phyloP scores from a whole-genome alignment of 495 filamentous ascomycete genomes.

The Baudoinia panamericana region DNA sequence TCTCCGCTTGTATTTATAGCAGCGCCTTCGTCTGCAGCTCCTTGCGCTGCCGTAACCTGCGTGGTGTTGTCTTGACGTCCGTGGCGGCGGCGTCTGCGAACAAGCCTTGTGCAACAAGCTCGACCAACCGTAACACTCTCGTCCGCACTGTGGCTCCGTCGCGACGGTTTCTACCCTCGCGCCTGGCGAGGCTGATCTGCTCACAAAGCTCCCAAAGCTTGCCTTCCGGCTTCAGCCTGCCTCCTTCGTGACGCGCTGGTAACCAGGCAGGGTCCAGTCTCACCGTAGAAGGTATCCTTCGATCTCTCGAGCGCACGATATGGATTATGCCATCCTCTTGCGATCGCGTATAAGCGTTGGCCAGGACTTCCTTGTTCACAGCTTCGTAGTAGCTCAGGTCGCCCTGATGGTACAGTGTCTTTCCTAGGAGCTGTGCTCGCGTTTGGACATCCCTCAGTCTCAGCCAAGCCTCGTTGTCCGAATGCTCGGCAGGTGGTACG shows the following conservation, averaged over 20 bases:
- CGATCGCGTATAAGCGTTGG: slow-evolving; percentile 79
- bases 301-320: slow-evolving; percentile 48
- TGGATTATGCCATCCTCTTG: slow-evolving; percentile 81
- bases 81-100: slow-evolving; percentile 26
- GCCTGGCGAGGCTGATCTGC: slow-evolving; percentile 62
- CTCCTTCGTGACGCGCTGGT: slow-evolving; percentile 51
- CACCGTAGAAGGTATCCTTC: slow-evolving; percentile 44
- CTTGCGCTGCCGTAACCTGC: slow-evolving; percentile 1
- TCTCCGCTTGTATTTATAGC: slow-evolving; percentile 6
- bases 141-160: slow-evolving; percentile 82
- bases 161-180: slow-evolving; percentile 88
- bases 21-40: slow-evolving; percentile 5
- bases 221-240: slow-evolving; percentile 52
- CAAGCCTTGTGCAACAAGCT: slow-evolving; percentile 41
- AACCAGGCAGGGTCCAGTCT: slow-evolving; percentile 66
- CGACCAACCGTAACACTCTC: slow-evolving; percentile 66
- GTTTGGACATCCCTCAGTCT: slow-evolving; percentile 64
- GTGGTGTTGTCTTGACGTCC: slow-evolving; percentile 5
- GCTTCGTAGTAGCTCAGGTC: slow-evolving; percentile 94
- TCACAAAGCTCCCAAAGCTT: slow-evolving; percentile 83
- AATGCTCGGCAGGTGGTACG: slow-evolving; percentile 51
- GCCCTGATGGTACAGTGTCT: slow-evolving; percentile 94
- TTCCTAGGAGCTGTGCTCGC: slow-evolving; percentile 76
- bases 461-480: slow-evolving; percentile 50
- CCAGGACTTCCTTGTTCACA: slow-evolving; percentile 93